A percentile compares a stretch with the other conserved stretches of the same genome.
These are phyloP conservation scores for Colletotrichum sp. DNA, from an alignment of 2,329 filamentous ascomycete species.

Conservation along the genomic window DNA sequence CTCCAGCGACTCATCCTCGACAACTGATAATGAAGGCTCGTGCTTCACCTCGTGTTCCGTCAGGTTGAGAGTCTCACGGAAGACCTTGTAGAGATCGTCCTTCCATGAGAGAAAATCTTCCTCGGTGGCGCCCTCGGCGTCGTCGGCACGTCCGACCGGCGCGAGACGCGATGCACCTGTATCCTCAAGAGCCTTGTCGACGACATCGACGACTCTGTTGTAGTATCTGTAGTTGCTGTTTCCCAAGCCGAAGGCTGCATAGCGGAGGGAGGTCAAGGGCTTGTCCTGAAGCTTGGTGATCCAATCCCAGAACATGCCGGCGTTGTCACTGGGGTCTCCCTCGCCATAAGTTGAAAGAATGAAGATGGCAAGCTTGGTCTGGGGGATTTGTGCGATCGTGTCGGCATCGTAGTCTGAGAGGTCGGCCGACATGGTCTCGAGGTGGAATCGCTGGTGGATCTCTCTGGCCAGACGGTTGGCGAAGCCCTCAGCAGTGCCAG, in stretches of 20 bases:
- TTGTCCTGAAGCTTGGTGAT: constrained; percentile 22
- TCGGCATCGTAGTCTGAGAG: constrained; percentile 51
- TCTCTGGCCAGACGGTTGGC: constrained; percentile 45
- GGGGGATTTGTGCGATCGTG: constrained; percentile 33
- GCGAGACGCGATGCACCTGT: constrained; percentile 32
- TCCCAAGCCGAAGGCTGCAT: constrained; percentile 41
- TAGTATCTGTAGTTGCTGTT: constrained; percentile 43
- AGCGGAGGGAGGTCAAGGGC: constrained; percentile 28
- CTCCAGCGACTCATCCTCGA: constrained; percentile 23
- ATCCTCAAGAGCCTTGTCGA: constrained; percentile 25
- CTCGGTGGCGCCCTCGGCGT: constrained; percentile 34
- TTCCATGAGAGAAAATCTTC: constrained; percentile 43
- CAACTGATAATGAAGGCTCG: constrained; percentile 25
- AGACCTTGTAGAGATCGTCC: constrained; percentile 27
- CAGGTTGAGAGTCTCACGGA: constrained; percentile 24
- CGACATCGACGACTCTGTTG: constrained; percentile 37
- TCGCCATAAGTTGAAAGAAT: constrained; percentile 44
- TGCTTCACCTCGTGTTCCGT: constrained; percentile 26
- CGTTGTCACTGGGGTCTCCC: constrained; percentile 45
- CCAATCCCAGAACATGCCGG: constrained; percentile 33
- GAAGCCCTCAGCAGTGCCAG: constrained; percentile 48
- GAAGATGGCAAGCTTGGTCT: constrained; percentile 35
- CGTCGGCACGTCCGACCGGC: constrained; percentile 34
- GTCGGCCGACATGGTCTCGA: constrained; percentile 45
- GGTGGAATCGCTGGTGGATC: constrained; percentile 40